A percentile compares a stretch with the other conserved stretches of the same genome.
These are phyloP conservation scores for Xanthoconium stramineum DNA, from an alignment of 768 basidiomycete species.

Conservation along the genomic window DNA sequence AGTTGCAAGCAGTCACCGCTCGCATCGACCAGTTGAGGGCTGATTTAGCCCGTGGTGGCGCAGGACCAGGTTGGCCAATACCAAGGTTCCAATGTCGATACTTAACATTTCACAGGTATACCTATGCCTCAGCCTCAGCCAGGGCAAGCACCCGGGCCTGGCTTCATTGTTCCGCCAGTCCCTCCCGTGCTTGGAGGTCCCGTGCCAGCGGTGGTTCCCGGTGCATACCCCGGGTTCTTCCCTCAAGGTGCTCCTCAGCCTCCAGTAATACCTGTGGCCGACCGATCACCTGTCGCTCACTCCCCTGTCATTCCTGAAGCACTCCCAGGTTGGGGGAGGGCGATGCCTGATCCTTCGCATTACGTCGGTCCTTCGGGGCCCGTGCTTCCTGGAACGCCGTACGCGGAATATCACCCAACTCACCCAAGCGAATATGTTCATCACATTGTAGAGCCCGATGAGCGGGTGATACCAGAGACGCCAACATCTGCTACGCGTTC, in stretches of 20 bases:
- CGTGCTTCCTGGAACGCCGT: slow-evolving; percentile 35
- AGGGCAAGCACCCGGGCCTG: background rate
- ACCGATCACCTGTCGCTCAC: slow-evolving; percentile 1
- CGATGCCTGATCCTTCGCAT: slow-evolving; percentile 24
- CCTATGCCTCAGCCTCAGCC: slow-evolving; percentile 26
- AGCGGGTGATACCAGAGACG: slow-evolving; percentile 20
- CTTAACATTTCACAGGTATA: slow-evolving; percentile 12
- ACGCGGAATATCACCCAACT: slow-evolving; percentile 1
- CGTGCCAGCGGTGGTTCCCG: slow-evolving; percentile 19
- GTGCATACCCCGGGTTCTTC: slow-evolving; percentile 24
- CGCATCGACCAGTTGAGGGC: slow-evolving; percentile 51
- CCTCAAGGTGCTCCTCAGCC: slow-evolving; percentile 12
- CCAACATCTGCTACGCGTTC: slow-evolving; percentile 15
- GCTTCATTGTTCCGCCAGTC: slow-evolving; percentile 24
- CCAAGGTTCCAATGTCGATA: background rate
- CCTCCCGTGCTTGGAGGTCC: slow-evolving; percentile 14
- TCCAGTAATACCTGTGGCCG: slow-evolving; percentile 24
- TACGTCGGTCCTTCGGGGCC: slow-evolving; percentile 18
- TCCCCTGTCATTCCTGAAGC: slow-evolving; percentile 28
- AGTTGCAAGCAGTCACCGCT: slow-evolving; percentile 62
- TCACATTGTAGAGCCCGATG: slow-evolving; percentile 14
- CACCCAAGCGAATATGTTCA: slow-evolving; percentile 7
- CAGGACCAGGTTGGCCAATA: slow-evolving; percentile 36
- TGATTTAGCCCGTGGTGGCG: slow-evolving; percentile 43
- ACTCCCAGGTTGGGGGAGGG: slow-evolving; percentile 9